Evolutionary conservation across 2,329 filamentous ascomycete genomes (phyloP), one percentile per base, ranked within the genome.

Genomic region (Botrytis medusae): DNA sequence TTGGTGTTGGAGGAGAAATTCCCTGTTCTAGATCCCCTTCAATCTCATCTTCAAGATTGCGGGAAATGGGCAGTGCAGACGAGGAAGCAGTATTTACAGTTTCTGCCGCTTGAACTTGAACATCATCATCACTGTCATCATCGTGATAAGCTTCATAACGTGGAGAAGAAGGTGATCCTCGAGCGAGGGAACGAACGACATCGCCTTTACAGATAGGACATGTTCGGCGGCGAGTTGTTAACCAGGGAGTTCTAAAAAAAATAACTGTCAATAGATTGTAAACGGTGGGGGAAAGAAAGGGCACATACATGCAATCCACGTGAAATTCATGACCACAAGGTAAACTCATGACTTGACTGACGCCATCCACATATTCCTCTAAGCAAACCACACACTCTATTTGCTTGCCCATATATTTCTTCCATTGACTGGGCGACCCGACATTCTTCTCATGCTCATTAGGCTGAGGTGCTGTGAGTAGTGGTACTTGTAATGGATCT

Each of bases 191-290:
- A 44, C 88, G 85, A 25, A 99, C 95, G 51, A 99, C 96, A 81
- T 99, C 96, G 67, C 95, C 94, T 84, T 99, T 99, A 85, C 96
- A 99, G 74, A 99, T 98, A 0, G 96, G 96, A 79, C 96, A 99
- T n/a, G 96, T 99, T 76, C 96, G 91, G 76, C 96, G 92, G 67
- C 95, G 91, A 25, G 95, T 98, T 0, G 95, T 98, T 70, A 99
- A 86, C 96, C 96, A 99, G 2, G 96, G 96, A 7, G 96, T 98
- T 81, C 94, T 97, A 67, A 7, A 29, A 7, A 29, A 40, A 46
- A 20, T 18, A 46, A 20, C 5, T 57, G 51, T 59, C 25, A 61
- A 64, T 77, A 74, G 78, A 74, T 64, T 20, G 67, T 69, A 29
- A 44, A 61, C 69, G 29, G 34, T 46, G 69, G 74, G 40, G 72